Conservation (phyloP, 768 basidiomycete genomes). For the Thelephora ganbajun region DNA sequence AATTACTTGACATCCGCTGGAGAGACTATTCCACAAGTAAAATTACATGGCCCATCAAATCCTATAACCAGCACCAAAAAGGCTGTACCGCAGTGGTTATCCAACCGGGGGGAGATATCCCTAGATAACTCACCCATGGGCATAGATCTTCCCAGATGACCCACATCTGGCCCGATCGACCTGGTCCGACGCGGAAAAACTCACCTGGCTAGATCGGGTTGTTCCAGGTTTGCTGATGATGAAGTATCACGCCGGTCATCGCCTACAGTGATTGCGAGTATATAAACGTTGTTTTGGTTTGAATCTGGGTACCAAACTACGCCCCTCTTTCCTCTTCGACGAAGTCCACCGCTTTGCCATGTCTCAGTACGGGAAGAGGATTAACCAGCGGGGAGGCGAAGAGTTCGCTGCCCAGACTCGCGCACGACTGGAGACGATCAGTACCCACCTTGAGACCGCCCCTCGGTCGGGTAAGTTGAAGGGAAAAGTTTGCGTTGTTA, state of each 20-base stretch:
- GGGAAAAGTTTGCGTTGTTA: conserved; percentile 77
- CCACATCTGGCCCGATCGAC: too few relatives aligned
- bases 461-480: conserved; percentile 43
- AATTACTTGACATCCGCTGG: neutral
- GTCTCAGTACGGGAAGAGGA: neutral
- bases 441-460: conserved; percentile 44
- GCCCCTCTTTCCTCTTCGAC: neutral
- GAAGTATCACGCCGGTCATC: neutral
- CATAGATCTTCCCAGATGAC: too few relatives aligned
- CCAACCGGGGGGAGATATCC: too few relatives aligned
- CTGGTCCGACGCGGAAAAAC: too few relatives aligned
- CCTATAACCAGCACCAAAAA: too few relatives aligned
- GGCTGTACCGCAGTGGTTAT: too few relatives aligned
- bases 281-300: neutral
- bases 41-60: too few relatives aligned
- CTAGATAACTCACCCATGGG: too few relatives aligned
- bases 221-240: too few relatives aligned
- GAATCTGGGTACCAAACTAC: neutral
- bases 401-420: conserved; percentile 46
- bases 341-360: neutral
- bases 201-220: too few relatives aligned
- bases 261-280: neutral
- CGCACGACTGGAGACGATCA: conserved; percentile 51
- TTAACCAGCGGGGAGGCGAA: conserved; percentile 18
- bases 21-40: too few relatives aligned